Evolutionary conservation across 371 early-diverging fungal species (phyloP), one percentile per base, ranked within the genome.

Genomic region (Furculomyces boomerangus): DNA sequence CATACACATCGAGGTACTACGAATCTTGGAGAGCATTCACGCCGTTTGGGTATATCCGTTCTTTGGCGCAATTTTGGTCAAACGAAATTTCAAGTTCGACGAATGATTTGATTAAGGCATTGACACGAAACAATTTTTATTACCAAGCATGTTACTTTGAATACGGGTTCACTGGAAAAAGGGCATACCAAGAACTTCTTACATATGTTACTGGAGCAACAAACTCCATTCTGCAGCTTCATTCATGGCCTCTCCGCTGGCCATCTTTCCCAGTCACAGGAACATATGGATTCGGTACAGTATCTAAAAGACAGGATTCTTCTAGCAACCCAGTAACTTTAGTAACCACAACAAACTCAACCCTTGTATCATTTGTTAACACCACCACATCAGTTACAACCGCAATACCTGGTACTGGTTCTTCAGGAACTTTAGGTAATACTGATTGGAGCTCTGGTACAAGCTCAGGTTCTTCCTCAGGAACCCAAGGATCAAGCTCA

Each of bases 101-200:
- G 8, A 61, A 62, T 28, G 54, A 53, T 40, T 58, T 60, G 58
- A 64, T 67, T 35, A 50, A 49, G 3, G 58, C 63, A 24, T 53
- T 63, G 54, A 60, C 62, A 56, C 56, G 63, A 18, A 69, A 64
- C 58, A 68, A 68, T 52, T 26, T 50, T 27, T 63, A 70, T 45
- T 70, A 69, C 59, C 70, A 70, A 57, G 70, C 70, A 1, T 50
- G 55, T 31, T 70, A 70, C 37, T 68, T 70, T 56, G 70, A 70
- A 47, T 70, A 65, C 24, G 68, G 62, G 40, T 65, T 64, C n/a
- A 60, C 65, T 0, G 68, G 70, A 0, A 57, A 61, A 20, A 47
- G 48, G 26, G 47, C 60, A 7, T 70, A 70, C 61, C 64, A 69
- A 46, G 35, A 57, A 3, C 52, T 70, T 35, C 58, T 63, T 25